These are phyloP conservation scores for Andrographis paniculata DNA, from an alignment of 305 asterid genomes.

Conservation along the genomic window DNA sequence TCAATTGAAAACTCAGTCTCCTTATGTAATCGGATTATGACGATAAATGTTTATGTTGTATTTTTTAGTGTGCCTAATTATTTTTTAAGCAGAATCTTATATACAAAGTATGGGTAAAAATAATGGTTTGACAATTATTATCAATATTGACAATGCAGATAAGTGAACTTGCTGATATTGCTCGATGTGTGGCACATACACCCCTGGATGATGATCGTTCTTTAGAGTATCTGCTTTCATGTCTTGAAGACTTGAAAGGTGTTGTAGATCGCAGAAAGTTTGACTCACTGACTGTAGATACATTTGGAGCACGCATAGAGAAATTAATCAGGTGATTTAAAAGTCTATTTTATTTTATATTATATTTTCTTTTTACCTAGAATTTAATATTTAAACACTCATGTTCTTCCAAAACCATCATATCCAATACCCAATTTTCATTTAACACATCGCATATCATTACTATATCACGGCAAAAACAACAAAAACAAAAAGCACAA, in stretches of 20 bases:
- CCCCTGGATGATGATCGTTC: constrained; percentile 93
- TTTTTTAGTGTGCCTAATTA: no score
- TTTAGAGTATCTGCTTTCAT: constrained; percentile 73
- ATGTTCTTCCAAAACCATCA: no score
- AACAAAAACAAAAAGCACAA: no score
- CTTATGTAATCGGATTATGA: no score
- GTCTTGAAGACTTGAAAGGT: constrained; percentile 95
- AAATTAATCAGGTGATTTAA: constrained; percentile 69
- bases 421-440: no score
- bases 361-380: no score
- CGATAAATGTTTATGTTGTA: no score
- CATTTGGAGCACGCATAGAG: constrained; percentile 98
- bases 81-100: not conserved
- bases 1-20: no score
- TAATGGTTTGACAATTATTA: constrained; percentile 2
- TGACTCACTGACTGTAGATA: constrained; percentile 93
- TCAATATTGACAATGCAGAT: constrained; percentile 45
- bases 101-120: not conserved
- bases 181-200: constrained; percentile 90
- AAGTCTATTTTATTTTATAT: no score
- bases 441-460: no score
- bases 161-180: constrained; percentile 97
- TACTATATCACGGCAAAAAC: no score
- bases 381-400: no score
- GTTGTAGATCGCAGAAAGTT: constrained; percentile 84